Evolutionary conservation across 163 green algal species (phyloP).

Genomic region (Trebouxiophyceae sp.): DNA sequence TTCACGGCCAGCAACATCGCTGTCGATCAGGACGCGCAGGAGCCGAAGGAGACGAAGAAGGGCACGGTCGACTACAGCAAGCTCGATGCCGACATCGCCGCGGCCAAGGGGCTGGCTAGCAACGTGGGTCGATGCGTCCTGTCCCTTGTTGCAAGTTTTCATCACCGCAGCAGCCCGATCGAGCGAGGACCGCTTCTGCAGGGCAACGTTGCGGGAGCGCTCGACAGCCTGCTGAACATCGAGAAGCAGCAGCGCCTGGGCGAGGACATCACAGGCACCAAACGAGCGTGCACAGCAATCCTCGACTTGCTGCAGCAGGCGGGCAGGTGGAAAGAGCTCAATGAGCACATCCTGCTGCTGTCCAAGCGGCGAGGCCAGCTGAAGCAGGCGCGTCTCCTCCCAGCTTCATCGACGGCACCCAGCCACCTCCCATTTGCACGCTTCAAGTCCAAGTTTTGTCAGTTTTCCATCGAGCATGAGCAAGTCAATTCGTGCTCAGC

Average conservation of each 20-base stretch:
- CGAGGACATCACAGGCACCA: slow-evolving; percentile 80
- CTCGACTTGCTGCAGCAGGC: slow-evolving; percentile 69
- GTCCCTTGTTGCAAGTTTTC: too few relatives aligned
- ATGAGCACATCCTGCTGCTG: slow-evolving; percentile 90
- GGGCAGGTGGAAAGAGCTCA: slow-evolving; percentile 79
- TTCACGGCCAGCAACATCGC: slow-evolving; percentile 49
- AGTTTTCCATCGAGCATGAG: too few relatives aligned
- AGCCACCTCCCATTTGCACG: too few relatives aligned
- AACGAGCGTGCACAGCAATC: slow-evolving; percentile 67
- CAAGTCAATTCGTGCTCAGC: too few relatives aligned
- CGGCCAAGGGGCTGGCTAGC: slow-evolving; percentile 25
- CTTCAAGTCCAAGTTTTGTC: too few relatives aligned
- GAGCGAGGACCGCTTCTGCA: too few relatives aligned
- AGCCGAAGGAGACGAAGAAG: slow-evolving; percentile 16
- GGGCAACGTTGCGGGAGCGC: slow-evolving; percentile 41
- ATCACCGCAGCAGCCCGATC: too few relatives aligned
- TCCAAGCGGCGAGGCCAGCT: slow-evolving; percentile 92
- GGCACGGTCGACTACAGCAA: slow-evolving; percentile 44
- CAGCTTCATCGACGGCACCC: too few relatives aligned
- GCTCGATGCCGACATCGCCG: slow-evolving; percentile 41
- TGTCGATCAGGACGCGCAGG: slow-evolving; percentile 46
- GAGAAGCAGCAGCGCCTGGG: slow-evolving; percentile 86
- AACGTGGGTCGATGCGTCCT: slow-evolving; percentile 29
- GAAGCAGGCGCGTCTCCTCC: slow-evolving; percentile 64
- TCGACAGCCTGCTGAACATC: slow-evolving; percentile 81